Percentiles rank a stretch among this genome's conserved stretches.
Conservation (phyloP, 2,329 filamentous ascomycete genomes). For the Claviceps sp. region DNA sequence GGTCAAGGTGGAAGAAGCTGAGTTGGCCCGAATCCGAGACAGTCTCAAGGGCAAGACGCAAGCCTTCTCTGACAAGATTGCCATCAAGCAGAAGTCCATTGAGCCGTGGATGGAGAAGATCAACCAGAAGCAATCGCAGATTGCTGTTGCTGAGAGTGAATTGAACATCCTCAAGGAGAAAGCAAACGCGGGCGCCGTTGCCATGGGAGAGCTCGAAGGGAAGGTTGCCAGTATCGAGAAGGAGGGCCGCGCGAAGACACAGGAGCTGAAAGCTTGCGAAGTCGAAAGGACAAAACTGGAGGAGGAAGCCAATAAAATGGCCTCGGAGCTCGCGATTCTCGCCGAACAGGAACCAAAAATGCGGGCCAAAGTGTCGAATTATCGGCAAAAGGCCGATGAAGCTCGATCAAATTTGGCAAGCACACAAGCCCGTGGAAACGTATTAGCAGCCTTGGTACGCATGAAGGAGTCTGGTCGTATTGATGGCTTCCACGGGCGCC, state of each 20-base stretch:
- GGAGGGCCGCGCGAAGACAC: constrained; percentile 53
- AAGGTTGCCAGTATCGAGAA: constrained; percentile 67
- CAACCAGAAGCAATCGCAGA: constrained; percentile 86
- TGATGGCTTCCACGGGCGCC: constrained; percentile 88
- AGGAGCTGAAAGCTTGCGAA: constrained; percentile 65
- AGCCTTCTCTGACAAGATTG: constrained; percentile 83
- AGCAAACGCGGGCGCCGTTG: constrained; percentile 73
- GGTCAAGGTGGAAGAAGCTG: constrained; percentile 66
- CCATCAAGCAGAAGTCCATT: constrained; percentile 79
- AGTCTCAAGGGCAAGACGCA: constrained; percentile 91
- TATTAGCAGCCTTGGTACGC: constrained; percentile 81
- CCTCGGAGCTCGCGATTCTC: constrained; percentile 60
- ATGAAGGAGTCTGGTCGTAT: constrained; percentile 93
- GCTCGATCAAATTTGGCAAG: constrained; percentile 80
- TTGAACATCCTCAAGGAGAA: constrained; percentile 83
- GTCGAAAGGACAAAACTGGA: constrained; percentile 58
- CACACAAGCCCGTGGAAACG: constrained; percentile 85
- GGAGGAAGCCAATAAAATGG: constrained; percentile 59
- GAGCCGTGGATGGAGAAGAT: constrained; percentile 97
- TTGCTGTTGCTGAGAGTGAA: constrained; percentile 90
- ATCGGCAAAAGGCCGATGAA: constrained; percentile 90
- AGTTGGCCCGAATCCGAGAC: constrained; percentile 73
- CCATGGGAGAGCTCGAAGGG: constrained; percentile 67
- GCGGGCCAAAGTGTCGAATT: constrained; percentile 72
- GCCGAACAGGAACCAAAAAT: constrained; percentile 67